Percentiles rank a stretch among this genome's conserved stretches.
Conservation (phyloP, 2,329 filamentous ascomycete genomes). For the Botryotinia convoluta region DNA sequence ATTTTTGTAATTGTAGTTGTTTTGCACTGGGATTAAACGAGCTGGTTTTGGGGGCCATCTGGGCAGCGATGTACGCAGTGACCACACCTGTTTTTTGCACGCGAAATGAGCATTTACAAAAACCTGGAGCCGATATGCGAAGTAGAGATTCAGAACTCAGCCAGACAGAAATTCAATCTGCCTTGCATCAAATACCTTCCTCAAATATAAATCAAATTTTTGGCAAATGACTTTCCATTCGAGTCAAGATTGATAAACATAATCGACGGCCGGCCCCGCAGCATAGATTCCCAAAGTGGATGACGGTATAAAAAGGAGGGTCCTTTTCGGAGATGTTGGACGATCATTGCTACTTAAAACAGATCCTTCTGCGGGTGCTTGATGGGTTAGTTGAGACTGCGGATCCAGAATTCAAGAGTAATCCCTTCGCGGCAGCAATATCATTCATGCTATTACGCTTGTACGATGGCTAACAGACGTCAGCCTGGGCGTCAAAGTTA, state of each 20-base stretch:
- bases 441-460: conserved; percentile 5
- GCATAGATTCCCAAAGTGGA: background rate
- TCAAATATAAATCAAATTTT: background rate
- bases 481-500: background rate
- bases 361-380: background rate
- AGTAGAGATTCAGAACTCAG: background rate
- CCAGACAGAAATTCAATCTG: background rate
- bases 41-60: background rate
- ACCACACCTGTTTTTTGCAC: background rate
- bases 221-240: background rate
- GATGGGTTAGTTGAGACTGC: background rate
- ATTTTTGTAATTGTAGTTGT: background rate
- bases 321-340: background rate
- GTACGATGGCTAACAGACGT: background rate
- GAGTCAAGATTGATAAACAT: conserved; percentile 1
- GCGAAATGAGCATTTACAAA: background rate
- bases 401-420: background rate
- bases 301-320: background rate
- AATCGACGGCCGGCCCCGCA: background rate
- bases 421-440: background rate
- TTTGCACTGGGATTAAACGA: background rate
- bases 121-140: background rate
- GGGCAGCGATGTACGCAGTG: background rate
- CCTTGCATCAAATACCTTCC: background rate
- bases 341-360: background rate